These are phyloP conservation scores for Phytopythium chamaehyphon DNA, from an alignment of 352 stramenopile genomes.

Conservation along the genomic window DNA sequence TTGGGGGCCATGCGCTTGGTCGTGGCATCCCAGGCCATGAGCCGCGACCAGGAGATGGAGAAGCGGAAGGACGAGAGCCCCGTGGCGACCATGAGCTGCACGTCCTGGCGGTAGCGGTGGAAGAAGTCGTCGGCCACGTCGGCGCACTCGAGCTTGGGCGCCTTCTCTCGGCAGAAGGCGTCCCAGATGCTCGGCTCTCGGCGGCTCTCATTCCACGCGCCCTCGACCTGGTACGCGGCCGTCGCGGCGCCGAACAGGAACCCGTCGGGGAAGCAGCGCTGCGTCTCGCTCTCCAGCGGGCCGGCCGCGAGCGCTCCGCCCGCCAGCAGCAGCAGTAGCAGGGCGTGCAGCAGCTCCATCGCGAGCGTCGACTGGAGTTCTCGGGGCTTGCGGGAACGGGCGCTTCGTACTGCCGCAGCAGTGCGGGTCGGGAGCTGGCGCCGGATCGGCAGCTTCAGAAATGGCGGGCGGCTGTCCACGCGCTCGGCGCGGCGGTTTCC, in stretches of 20 bases:
- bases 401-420: no score
- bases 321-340: constrained; percentile 15
- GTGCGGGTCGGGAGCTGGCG: no score
- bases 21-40: constrained; percentile 75
- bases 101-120: constrained; percentile 86
- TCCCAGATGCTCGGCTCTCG: constrained; percentile 92
- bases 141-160: constrained; percentile 66
- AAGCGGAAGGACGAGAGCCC: constrained; percentile 92
- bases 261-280: constrained; percentile 49
- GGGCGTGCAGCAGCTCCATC: constrained; percentile 3
- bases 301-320: background rate
- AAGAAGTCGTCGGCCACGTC: constrained; percentile 94
- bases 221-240: constrained; percentile 93
- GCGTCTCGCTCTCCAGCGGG: background rate
- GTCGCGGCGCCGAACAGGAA: constrained; percentile 91
- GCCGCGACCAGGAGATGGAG: constrained; percentile 91
- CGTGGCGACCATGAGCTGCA: constrained; percentile 90
- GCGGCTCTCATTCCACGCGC: constrained; percentile 75
- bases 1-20: constrained; percentile 69
- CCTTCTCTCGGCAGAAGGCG: constrained; percentile 74
- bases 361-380: no score
- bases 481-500: background rate
- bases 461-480: no score
- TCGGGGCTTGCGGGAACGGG: no score
- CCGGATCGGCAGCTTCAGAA: no score